Conservation (phyloP, 257 asterid genomes). For the Nicotiana paniculata region DNA sequence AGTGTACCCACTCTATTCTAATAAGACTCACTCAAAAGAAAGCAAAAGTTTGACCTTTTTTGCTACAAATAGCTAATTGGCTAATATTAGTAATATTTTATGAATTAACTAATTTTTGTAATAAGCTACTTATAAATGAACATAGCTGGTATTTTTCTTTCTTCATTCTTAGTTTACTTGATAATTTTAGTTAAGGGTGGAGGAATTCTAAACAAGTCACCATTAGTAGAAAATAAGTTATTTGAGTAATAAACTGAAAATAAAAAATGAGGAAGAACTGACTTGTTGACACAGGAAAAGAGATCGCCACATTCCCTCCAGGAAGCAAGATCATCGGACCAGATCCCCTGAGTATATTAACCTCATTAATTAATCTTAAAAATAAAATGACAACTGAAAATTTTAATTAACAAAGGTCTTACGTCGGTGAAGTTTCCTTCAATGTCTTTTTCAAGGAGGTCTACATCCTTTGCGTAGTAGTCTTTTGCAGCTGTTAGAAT, state of each 20-base stretch:
- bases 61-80: too few species aligned
- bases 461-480: conserved; percentile 62
- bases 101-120: too few species aligned
- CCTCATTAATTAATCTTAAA: not conserved
- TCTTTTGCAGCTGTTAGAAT: conserved; percentile 84
- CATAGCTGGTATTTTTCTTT: too few species aligned
- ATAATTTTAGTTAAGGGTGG: not conserved
- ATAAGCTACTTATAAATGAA: too few species aligned
- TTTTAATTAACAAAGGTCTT: conserved; percentile 10
- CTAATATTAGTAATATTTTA: too few species aligned
- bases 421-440: conserved; percentile 64
- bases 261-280: conserved; percentile 10
- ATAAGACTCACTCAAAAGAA: too few species aligned
- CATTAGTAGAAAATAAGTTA: not conserved
- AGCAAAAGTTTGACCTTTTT: too few species aligned
- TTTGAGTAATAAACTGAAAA: not conserved
- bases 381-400: not conserved
- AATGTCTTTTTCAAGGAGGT: conserved; percentile 61
- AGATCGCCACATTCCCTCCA: conserved; percentile 67
- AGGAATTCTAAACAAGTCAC: not conserved
- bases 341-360: conserved; percentile 49
- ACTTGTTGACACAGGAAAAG: conserved; percentile 63
- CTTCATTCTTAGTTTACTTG: too few species aligned
- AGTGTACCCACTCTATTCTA: too few species aligned
- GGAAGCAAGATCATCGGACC: conserved; percentile 63